These are phyloP conservation scores for Echites panduratus DNA, from an alignment of 257 asterid genomes.

Conservation along the genomic window DNA sequence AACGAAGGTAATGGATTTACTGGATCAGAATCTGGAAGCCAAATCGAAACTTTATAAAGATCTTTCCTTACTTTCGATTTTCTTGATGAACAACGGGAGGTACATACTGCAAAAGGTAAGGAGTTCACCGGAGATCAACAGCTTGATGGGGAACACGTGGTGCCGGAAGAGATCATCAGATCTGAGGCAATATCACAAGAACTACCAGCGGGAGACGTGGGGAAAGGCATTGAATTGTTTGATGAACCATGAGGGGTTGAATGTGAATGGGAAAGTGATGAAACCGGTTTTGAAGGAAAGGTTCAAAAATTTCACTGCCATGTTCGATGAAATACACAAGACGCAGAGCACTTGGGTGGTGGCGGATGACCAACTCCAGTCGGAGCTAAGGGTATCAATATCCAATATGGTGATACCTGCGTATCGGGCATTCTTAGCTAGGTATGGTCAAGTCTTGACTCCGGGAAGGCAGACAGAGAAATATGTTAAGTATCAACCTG, in stretches of 20 bases:
- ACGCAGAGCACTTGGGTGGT: constrained; percentile 84
- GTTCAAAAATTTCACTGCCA: constrained; percentile 69
- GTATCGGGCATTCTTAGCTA: constrained; percentile 68
- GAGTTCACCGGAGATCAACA: constrained; percentile 40
- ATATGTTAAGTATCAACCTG: constrained; percentile 76
- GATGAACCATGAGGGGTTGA: constrained; percentile 61
- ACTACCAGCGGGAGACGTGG: constrained; percentile 91
- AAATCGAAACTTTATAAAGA: constrained; percentile 75
- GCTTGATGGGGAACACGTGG: constrained; percentile 66
- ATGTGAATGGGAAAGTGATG: constrained; percentile 56
- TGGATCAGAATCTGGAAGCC: constrained; percentile 55
- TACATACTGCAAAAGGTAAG: constrained; percentile 72
- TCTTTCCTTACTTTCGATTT: constrained; percentile 51
- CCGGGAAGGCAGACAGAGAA: constrained; percentile 91
- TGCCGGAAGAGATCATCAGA: constrained; percentile 66
- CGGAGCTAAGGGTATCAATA: constrained; percentile 85
- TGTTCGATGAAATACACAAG: constrained; percentile 77
- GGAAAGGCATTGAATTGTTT: constrained; percentile 51
- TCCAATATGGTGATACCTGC: constrained; percentile 97
- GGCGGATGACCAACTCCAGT: constrained; percentile 83
- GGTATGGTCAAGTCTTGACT: constrained; percentile 69
- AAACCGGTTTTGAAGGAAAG: constrained; percentile 78
- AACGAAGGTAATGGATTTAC: constrained; percentile 53
- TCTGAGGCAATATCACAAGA: constrained; percentile 71
- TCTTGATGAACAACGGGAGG: constrained; percentile 97